A percentile compares a stretch with the other conserved stretches of the same genome.
Conservation (phyloP, 2,329 filamentous ascomycete genomes). For the Xylariaceae sp. region DNA sequence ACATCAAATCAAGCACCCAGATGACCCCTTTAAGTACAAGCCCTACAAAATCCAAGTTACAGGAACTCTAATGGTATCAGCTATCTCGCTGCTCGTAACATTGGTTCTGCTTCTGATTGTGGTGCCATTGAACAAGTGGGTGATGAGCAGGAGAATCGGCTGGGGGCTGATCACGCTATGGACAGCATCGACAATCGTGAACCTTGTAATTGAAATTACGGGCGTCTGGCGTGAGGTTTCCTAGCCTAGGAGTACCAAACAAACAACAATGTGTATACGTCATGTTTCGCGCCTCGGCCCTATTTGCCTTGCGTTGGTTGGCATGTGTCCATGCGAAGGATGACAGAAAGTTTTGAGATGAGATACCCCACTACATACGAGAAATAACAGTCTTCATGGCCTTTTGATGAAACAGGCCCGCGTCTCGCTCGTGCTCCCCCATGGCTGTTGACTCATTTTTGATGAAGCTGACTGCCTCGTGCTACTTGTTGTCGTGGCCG, state of each 20-base stretch:
- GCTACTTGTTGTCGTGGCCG: constrained; percentile 5
- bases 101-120: constrained; percentile 72
- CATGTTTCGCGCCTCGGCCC: constrained; percentile 4
- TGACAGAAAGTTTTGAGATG: constrained; percentile 4
- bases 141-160: constrained; percentile 78
- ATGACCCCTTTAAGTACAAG: constrained; percentile 60
- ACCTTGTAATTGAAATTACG: constrained; percentile 74
- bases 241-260: constrained; percentile 24
- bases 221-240: constrained; percentile 47
- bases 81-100: constrained; percentile 77
- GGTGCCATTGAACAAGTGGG: constrained; percentile 83
- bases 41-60: constrained; percentile 82
- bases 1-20: constrained; percentile 63
- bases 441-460: constrained; percentile 4
- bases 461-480: constrained; percentile 1
- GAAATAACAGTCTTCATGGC: too few relatives aligned
- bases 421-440: neutral
- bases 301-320: too few relatives aligned
- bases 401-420: too few relatives aligned
- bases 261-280: constrained; percentile 15
- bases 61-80: constrained; percentile 79
- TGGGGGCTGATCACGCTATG: constrained; percentile 76
- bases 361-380: constrained; percentile 4
- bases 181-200: constrained; percentile 73
- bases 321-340: constrained; percentile 2